Percentiles rank a stretch among this genome's conserved stretches.
Evolutionary conservation across 768 basidiomycete species (phyloP).

Genomic region (Boletus fagicola): DNA sequence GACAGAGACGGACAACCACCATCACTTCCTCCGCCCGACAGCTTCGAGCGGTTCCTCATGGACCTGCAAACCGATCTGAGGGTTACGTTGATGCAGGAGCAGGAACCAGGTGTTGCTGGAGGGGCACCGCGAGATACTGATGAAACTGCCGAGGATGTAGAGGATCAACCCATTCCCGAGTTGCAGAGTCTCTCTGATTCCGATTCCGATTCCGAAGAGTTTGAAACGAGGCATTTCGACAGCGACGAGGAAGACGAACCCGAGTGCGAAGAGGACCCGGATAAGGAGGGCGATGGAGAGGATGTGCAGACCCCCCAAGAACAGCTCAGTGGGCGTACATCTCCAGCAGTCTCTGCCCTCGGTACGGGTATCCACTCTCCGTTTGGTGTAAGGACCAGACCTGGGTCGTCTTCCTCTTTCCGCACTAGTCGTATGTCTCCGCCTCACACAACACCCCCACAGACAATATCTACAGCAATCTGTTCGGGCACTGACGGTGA

Average conservation of each 20-base stretch:
- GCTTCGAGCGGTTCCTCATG: constrained; percentile 78
- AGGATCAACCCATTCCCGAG: constrained; percentile 25
- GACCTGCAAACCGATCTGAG: constrained; percentile 76
- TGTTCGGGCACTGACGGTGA: background rate
- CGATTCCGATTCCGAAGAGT: constrained; percentile 33
- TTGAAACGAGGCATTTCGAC: constrained; percentile 11
- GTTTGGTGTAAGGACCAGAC: constrained; percentile 4
- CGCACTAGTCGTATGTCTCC: background rate
- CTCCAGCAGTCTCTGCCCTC: constrained; percentile 26
- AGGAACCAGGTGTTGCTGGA: constrained; percentile 10
- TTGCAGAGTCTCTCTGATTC: constrained; percentile 25
- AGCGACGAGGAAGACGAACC: constrained; percentile 29
- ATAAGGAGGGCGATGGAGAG: constrained; percentile 29
- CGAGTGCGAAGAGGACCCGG: constrained; percentile 29
- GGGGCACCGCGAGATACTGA: constrained; percentile 5
- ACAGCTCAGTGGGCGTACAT: constrained; percentile 24
- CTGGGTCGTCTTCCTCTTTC: constrained; percentile 8
- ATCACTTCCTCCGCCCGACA: constrained; percentile 51
- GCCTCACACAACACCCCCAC: constrained; percentile 1
- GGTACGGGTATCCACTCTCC: constrained; percentile 12
- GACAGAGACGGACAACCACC: constrained; percentile 18
- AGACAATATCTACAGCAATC: constrained; percentile 11
- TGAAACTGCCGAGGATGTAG: constrained; percentile 14
- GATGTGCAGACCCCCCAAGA: constrained; percentile 26
- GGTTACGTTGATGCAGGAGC: constrained; percentile 50